Conservation (phyloP, 1,284 basidiomycete genomes). For the Tilletiopsis washingtonensis region DNA sequence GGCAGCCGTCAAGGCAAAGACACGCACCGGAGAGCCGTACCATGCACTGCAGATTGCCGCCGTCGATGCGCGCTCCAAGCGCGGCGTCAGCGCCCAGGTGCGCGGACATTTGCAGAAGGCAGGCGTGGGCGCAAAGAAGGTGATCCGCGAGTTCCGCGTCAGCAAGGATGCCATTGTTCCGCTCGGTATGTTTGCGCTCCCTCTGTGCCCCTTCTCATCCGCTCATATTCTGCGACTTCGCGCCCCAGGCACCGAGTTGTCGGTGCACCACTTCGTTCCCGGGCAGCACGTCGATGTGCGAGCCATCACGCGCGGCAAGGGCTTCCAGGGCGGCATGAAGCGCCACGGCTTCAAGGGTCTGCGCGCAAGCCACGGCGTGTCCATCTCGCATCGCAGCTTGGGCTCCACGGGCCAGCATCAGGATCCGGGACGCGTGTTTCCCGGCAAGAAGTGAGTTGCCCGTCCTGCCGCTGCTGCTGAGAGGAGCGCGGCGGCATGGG, state of each 20-base stretch:
- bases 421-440: conserved; percentile 86
- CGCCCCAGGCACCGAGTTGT: conserved; percentile 70
- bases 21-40: conserved; percentile 17
- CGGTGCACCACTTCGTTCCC: conserved; percentile 91
- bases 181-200: conserved; percentile 65
- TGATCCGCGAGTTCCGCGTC: conserved; percentile 82
- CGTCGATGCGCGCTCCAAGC: conserved; percentile 53
- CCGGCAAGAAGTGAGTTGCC: conserved; percentile 68
- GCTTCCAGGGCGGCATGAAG: conserved; percentile 96
- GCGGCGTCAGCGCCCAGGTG: conserved; percentile 67
- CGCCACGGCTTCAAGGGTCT: conserved; percentile 87
- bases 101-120: conserved; percentile 83
- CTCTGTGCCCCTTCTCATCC: conserved; percentile 6
- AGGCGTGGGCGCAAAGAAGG: conserved; percentile 68
- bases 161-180: conserved; percentile 81
- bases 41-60: conserved; percentile 50
- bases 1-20: too few species aligned
- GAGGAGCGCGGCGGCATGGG: too few species aligned
- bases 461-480: too few species aligned
- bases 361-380: conserved; percentile 91
- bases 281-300: conserved; percentile 93
- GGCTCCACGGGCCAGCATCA: conserved; percentile 86
- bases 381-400: conserved; percentile 81
- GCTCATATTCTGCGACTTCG: not conserved
- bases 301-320: conserved; percentile 90